Evolutionary conservation across 306 rosid genomes (phyloP), one percentile per base, ranked within the genome.

Genomic region (Quercus mongolica): DNA sequence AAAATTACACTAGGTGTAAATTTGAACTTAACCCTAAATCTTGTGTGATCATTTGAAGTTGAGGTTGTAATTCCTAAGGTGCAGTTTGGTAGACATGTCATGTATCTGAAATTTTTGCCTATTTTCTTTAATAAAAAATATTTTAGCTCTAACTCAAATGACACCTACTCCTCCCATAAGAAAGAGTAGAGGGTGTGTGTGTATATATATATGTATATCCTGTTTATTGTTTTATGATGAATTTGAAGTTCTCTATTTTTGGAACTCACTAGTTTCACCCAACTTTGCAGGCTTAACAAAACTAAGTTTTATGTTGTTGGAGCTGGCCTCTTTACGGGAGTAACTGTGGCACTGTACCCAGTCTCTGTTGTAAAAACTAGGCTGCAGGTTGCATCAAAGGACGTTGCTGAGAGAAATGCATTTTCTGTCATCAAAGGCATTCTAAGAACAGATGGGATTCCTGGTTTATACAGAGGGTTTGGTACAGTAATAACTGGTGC

Each of bases 351-450:
- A 23, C 91, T 94, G 74, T 91, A 94, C 83, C 98, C 98, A 5
- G 89, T 92, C 56, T 91, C 97, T 69, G 92, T 94, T 69, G 92
- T 94, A 79, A 94, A 94, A 84, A 92, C 97, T 54, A 88, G 98
- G 81, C 77, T 94, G 78, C 98, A 94, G 81, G 95, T 94, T 80
- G 97, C 97, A 74, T 81, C 94, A 9, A 94, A 74, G 85, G 94
- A 92, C 30, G 74, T 93, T 49, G 68, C 79, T 35, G 98, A 94
- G 82, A 91, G 83, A 75, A 91, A 74, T 86, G 97, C 93, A 25
- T 81, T 82, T 17, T 90, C 98, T 73, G 94, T 92, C 8, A 51
- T 87, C 35, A 93, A 81, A 73, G 97, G 97, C 59, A 80, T 94
- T 51, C 89, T 90, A 46, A 92, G 75, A 86, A 84, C 90, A 13